Evolutionary conservation across 345 rosid species (phyloP), one percentile per base, ranked within the genome.

Genomic region (Populus deltoides): DNA sequence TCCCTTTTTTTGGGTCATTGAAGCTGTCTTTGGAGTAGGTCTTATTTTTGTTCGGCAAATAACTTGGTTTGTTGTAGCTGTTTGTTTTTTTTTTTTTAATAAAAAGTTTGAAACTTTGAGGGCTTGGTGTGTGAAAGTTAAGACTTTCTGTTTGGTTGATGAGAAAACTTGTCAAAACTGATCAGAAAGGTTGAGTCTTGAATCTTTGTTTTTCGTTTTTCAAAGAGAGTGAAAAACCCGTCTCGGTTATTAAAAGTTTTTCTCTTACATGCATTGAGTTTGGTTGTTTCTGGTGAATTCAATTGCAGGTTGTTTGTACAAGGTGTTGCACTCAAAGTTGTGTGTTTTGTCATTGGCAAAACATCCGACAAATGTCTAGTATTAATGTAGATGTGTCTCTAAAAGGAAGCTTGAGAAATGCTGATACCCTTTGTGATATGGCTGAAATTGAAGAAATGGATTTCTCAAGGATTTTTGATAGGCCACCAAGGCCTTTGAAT

Each of bases 401-500:
- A 74, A 88, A 83, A 36, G 92, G 91, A 47, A 78, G 73, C 53
- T 16, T 16, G 39, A 82, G 77, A 79, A 76, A 61, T 38, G 77
- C n/a, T 73, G 91, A 88, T 75, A 59, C 38, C 66, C 82, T 66
- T 22, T 69, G 20, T 27, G 79, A 78, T 15, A 45, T 77, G 55
- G 84, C 81, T 25, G 93, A 86, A 79, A 27, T 78, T 22, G 90
- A 87, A n/a, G 96, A 90, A 75, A 27, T 85, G 41, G 93, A 88
- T 88, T 83, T 91, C 86, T 87, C 92, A 0, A 92, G 85, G 90
- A 74, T 91, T 73, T 71, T 81, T 38, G 98, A 90, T 74, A 91
- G 79, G 87, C 93, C 98, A 55, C 93, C 98, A 65, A 90, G 91
- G 86, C 79, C 86, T 31, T 73, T 95, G 87, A 92, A 85, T 77